Conservation (phyloP, 257 asterid genomes). For the Cynanchum wilfordii region DNA sequence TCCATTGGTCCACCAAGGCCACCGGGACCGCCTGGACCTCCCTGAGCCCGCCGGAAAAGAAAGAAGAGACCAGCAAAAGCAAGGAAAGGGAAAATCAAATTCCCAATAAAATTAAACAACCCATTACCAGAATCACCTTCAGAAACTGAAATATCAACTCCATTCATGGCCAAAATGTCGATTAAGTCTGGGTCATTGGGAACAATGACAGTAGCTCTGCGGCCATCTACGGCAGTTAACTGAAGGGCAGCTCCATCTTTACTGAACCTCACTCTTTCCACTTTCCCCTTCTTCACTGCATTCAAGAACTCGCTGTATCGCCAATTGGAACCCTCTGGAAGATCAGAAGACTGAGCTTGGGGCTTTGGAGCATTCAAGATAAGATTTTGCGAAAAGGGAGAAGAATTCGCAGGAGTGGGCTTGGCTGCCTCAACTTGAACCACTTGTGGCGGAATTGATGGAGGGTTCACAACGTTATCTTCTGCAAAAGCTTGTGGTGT, state of each 20-base stretch:
- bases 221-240: conserved; percentile 89
- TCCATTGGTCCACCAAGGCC: conserved; percentile 99
- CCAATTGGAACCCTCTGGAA: conserved; percentile 90
- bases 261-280: conserved; percentile 86
- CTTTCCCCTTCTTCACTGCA: conserved; percentile 95
- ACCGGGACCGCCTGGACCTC: conserved; percentile 98
- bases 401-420: conserved; percentile 34
- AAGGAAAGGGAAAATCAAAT: conserved; percentile 62
- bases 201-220: conserved; percentile 71
- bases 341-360: conserved; percentile 59
- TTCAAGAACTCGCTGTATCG: conserved; percentile 90
- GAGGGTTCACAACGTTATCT: conserved; percentile 37
- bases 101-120: conserved; percentile 67
- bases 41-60: conserved; percentile 79
- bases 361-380: conserved; percentile 80
- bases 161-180: conserved; percentile 91
- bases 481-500: conserved; percentile 70
- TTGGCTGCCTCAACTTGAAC: conserved; percentile 58
- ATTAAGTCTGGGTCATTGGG: conserved; percentile 95
- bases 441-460: conserved; percentile 46
- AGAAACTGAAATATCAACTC: conserved; percentile 89
- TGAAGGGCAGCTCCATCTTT: conserved; percentile 87
- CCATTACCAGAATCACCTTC: conserved; percentile 94
- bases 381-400: conserved; percentile 66
- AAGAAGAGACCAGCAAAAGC: conserved; percentile 87